Percentiles rank a stretch among this genome's conserved stretches.
phyloP scores from a whole-genome alignment of 2,329 filamentous ascomycete genomes.

The Pseudogymnoascus sp. region DNA sequence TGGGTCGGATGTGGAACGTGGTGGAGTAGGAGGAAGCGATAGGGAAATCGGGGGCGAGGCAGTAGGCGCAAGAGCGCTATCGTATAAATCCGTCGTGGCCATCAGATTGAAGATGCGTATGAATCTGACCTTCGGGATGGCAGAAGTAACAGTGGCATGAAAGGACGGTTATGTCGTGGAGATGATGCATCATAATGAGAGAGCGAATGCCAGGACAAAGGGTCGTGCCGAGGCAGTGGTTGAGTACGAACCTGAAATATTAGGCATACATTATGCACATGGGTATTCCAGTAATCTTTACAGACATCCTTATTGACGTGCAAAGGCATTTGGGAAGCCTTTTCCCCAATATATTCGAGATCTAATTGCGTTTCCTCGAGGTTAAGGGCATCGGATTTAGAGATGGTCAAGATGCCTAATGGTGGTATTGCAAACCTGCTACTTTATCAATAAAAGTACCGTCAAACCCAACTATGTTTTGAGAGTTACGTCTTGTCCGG shows the following conservation, averaged over 20 bases:
- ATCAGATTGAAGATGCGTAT: background rate
- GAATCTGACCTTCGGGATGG: background rate
- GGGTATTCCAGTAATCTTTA: background rate
- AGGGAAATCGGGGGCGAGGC: background rate
- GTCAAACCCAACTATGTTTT: background rate
- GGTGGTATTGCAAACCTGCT: background rate
- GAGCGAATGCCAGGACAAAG: background rate
- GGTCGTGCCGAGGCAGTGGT: slow-evolving; percentile 5
- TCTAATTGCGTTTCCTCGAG: background rate
- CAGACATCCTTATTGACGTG: background rate
- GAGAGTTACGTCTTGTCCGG: background rate
- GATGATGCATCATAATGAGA: background rate
- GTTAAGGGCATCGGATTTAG: background rate
- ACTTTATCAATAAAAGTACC: background rate
- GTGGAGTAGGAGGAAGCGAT: slow-evolving; percentile 8
- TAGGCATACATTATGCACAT: background rate
- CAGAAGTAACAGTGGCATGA: background rate
- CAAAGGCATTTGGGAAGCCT: background rate
- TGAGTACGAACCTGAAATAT: background rate
- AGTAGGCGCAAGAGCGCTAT: slow-evolving; percentile 8
- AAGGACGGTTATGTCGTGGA: background rate
- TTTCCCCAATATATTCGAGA: background rate
- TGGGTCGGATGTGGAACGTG: slow-evolving; percentile 3
- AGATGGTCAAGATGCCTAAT: background rate
- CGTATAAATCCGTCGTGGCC: background rate